These are phyloP conservation scores for Penicillium sp. DNA, from an alignment of 2,329 filamentous ascomycete genomes.

Conservation along the genomic window DNA sequence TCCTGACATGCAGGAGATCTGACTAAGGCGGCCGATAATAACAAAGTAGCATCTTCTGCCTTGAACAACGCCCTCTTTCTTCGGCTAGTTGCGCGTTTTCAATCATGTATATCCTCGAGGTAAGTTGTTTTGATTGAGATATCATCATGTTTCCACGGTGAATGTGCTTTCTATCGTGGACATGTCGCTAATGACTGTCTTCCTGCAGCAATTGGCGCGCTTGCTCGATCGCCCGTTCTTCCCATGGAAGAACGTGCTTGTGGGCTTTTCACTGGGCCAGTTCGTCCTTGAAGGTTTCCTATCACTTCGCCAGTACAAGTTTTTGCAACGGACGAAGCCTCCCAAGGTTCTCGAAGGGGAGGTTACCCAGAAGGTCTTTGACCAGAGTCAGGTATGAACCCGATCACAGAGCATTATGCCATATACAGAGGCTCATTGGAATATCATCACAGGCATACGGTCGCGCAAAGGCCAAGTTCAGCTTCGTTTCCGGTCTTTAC, in stretches of 20 bases:
- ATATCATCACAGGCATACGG: slow-evolving; percentile 60
- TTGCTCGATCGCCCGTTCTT: slow-evolving; percentile 85
- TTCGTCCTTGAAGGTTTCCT: slow-evolving; percentile 85
- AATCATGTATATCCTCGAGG: slow-evolving; percentile 33
- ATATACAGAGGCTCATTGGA: background rate
- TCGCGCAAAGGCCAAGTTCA: slow-evolving; percentile 86
- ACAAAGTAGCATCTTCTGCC: slow-evolving; percentile 18
- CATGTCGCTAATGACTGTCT: slow-evolving; percentile 7
- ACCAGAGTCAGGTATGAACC: slow-evolving; percentile 68
- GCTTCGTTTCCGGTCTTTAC: slow-evolving; percentile 71
- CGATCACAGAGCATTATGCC: background rate
- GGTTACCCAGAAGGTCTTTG: slow-evolving; percentile 79
- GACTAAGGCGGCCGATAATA: slow-evolving; percentile 21
- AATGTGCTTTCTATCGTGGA: slow-evolving; percentile 11
- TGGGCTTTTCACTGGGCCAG: slow-evolving; percentile 87
- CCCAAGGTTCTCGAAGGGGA: slow-evolving; percentile 83
- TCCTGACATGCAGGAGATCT: slow-evolving; percentile 9
- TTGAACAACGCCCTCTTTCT: slow-evolving; percentile 9
- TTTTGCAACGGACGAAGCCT: slow-evolving; percentile 68
- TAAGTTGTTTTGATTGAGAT: slow-evolving; percentile 10
- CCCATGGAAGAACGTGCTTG: slow-evolving; percentile 93
- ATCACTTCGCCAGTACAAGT: slow-evolving; percentile 77
- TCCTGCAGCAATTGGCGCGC: slow-evolving; percentile 58
- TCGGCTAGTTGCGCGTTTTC: slow-evolving; percentile 14
- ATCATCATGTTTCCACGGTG: slow-evolving; percentile 1